Percentiles rank a stretch among this genome's conserved stretches.
phyloP scores from a whole-genome alignment of 139 green algal species.

The Chara braunii region DNA sequence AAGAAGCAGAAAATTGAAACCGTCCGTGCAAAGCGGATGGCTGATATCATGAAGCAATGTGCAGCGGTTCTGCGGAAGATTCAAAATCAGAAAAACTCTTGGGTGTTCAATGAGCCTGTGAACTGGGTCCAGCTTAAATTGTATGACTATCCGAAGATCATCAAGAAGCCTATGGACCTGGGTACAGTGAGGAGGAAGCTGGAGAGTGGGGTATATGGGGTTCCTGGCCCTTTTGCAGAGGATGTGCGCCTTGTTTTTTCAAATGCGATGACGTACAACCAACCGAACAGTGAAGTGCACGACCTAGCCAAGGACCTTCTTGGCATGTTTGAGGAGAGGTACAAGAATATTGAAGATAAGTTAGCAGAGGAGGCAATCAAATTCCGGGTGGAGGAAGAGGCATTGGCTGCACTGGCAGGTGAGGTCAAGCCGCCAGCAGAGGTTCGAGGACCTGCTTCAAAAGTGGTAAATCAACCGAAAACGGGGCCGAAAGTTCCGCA shows the following conservation, averaged over 20 bases:
- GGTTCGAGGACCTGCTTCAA: slow-evolving; percentile 1
- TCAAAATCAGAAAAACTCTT: slow-evolving; percentile 61
- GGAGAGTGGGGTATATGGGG: slow-evolving; percentile 46
- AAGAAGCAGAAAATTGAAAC: slow-evolving; percentile 11
- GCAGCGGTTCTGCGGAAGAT: slow-evolving; percentile 4
- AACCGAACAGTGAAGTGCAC: slow-evolving; percentile 64
- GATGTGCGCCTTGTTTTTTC: slow-evolving; percentile 66
- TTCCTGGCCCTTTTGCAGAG: slow-evolving; percentile 50
- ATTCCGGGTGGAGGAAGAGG: slow-evolving; percentile 45
- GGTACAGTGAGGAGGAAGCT: slow-evolving; percentile 32
- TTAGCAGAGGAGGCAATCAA: slow-evolving; percentile 46
- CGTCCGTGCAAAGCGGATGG: slow-evolving; percentile 15
- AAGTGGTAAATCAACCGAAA: not conserved
- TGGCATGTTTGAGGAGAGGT: slow-evolving; percentile 59
- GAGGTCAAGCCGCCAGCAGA: not conserved
- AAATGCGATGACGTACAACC: slow-evolving; percentile 78
- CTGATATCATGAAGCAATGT: slow-evolving; percentile 24
- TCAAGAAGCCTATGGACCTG: slow-evolving; percentile 55
- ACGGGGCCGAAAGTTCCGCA: not conserved
- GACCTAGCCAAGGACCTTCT: slow-evolving; percentile 62
- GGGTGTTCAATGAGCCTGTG: slow-evolving; percentile 73
- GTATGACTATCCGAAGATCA: slow-evolving; percentile 61
- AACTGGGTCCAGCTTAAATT: slow-evolving; percentile 55
- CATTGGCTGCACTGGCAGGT: not conserved
- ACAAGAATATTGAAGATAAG: slow-evolving; percentile 38